Base-by-base conservation (phyloP, 352 stramenopile species). In the Phytophthora idaei region DNA sequence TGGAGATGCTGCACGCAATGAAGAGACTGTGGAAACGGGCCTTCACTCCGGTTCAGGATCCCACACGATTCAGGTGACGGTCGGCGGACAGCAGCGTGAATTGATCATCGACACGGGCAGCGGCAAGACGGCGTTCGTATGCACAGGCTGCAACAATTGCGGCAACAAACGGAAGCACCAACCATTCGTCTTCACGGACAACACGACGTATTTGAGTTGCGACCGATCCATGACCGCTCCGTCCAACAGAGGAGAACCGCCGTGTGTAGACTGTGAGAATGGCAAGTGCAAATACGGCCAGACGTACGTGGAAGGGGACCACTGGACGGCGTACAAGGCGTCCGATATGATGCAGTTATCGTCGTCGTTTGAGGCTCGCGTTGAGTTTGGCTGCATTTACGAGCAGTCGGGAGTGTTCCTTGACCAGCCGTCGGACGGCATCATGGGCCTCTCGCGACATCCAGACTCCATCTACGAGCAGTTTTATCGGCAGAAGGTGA, bases 91-190 rank as follows among this genome's bases (percentile, higher is more conserved):
- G 45, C 32, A 65, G 27, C 83, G 81, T 3, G 79, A 92, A 54
- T 77, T 99, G 2, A 99, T 99, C 69, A 89, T 99, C 46, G 97
- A 99, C 71, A 99, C 97, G 5, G 97, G 97, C 17, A 97, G 83
- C 17, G 89, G 95, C 57, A 97, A 97, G 77, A 99, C 96, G 1
- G 96, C 96, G 14, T 99, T 99, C 73, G 90, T 98, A 4, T 99
- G 96, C 68, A 76, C 71, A 15, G 93, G 89, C 5, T 99, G 97
- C 71, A 56, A 68, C 10, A 61, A 83, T 51, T 99, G 97, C 72
- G 96, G 97, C 12, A 58, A 65, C 2, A 77, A 88, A 46, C 94
- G 98, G 61, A 82, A 76, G 14, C 92, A 98, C 77, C 57, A 76
- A 14, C 83, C 90, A 37, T 96, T 92, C 61, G 49, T 67, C 28